These are phyloP conservation scores for Begonia loranthoides DNA, from an alignment of 306 rosid genomes.

Conservation along the genomic window DNA sequence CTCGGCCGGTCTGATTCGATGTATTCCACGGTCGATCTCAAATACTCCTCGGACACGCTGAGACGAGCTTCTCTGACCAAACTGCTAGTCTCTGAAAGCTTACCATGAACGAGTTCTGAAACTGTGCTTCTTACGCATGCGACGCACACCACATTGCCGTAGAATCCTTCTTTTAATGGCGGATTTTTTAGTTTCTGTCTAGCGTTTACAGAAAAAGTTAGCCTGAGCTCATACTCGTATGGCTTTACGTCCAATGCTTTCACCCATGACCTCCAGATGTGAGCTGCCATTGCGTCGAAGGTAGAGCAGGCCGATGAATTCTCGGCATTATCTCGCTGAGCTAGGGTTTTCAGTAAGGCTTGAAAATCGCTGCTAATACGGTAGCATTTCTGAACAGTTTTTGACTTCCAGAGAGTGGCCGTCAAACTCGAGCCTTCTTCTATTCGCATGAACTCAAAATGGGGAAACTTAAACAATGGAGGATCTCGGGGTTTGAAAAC, in stretches of 20 bases:
- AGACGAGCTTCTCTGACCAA: conserved; percentile 52
- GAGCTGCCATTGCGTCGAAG: conserved; percentile 85
- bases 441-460: conserved; percentile 64
- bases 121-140: conserved; percentile 53
- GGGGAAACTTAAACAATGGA: conserved; percentile 50
- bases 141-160: conserved; percentile 72
- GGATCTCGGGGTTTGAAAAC: conserved; percentile 51
- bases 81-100: conserved; percentile 30
- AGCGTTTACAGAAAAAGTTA: conserved; percentile 70
- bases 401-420: conserved; percentile 40
- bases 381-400: conserved; percentile 65
- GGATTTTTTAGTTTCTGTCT: conserved; percentile 44
- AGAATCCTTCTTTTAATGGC: conserved; percentile 57
- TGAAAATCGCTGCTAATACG: conserved; percentile 58
- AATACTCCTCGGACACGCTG: conserved; percentile 54
- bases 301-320: conserved; percentile 31
- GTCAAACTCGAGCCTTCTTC: conserved; percentile 70
- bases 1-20: conserved; percentile 51
- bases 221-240: conserved; percentile 42
- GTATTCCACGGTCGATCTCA: conserved; percentile 71
- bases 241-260: conserved; percentile 75
- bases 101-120: conserved; percentile 35
- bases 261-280: conserved; percentile 88
- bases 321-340: conserved; percentile 23
- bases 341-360: conserved; percentile 29